phyloP scores from a whole-genome alignment of 2,329 filamentous ascomycete species.

The Claviceps purpurea region DNA sequence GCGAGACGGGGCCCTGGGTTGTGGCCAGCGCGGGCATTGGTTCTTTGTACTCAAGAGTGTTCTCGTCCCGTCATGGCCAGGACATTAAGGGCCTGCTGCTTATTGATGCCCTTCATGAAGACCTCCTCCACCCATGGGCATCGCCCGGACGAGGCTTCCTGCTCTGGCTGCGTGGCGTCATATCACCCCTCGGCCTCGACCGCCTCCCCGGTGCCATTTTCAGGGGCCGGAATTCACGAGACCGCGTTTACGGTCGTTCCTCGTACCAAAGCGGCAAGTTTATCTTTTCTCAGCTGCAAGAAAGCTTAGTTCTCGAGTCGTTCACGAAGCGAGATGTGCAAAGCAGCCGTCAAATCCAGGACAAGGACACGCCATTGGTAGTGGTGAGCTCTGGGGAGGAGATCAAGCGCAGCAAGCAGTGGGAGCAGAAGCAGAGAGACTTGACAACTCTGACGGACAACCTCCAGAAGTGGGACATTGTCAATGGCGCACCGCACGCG shows the following conservation, averaged over 20 bases:
- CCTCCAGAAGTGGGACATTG: slow-evolving; percentile 72
- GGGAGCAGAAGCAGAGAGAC: slow-evolving; percentile 78
- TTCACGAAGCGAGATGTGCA: slow-evolving; percentile 73
- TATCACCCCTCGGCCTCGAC: slow-evolving; percentile 78
- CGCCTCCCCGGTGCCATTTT: slow-evolving; percentile 70
- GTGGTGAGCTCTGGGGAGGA: slow-evolving; percentile 72
- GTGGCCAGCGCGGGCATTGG: slow-evolving; percentile 78
- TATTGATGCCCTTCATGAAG: slow-evolving; percentile 82
- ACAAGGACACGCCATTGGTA: slow-evolving; percentile 58
- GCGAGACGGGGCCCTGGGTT: slow-evolving; percentile 80
- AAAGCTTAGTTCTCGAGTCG: slow-evolving; percentile 75
- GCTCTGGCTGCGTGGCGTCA: slow-evolving; percentile 73
- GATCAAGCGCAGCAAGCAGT: slow-evolving; percentile 51
- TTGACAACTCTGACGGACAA: slow-evolving; percentile 69
- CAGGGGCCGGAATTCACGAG: slow-evolving; percentile 63
- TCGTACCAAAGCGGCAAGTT: slow-evolving; percentile 70
- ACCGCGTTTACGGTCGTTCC: slow-evolving; percentile 71
- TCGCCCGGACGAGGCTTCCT: slow-evolving; percentile 60
- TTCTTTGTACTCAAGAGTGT: slow-evolving; percentile 80
- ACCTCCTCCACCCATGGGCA: slow-evolving; percentile 57
- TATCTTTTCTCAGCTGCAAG: slow-evolving; percentile 85
- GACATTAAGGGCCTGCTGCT: slow-evolving; percentile 69
- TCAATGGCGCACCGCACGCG: slow-evolving; percentile 70
- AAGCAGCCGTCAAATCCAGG: slow-evolving; percentile 68
- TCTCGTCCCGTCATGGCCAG: slow-evolving; percentile 67